Evolutionary conservation across 192 early-diverging fungal genomes (phyloP).

Genomic region (Coemansia asiatica): DNA sequence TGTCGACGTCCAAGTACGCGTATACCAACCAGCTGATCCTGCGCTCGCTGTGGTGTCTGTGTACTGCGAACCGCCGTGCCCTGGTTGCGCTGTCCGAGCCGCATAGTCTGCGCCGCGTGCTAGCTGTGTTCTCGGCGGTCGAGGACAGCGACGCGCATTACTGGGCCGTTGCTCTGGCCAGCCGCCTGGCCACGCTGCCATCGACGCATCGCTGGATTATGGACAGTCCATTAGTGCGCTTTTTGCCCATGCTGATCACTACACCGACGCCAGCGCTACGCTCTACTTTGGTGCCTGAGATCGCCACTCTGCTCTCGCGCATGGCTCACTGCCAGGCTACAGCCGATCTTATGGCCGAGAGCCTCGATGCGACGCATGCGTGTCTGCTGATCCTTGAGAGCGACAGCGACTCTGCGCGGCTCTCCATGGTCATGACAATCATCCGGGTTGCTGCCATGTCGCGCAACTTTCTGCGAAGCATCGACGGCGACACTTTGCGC

Average conservation of each 20-base stretch:
- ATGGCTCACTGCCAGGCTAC: conserved; percentile 32
- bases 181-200: conserved; percentile 19
- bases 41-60: conserved; percentile 49
- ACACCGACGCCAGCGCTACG: conserved; percentile 10
- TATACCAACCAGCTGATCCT: conserved; percentile 54
- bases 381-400: conserved; percentile 19
- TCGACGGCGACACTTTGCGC: conserved; percentile 2
- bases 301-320: conserved; percentile 34
- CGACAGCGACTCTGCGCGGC: conserved; percentile 24
- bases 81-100: conserved; percentile 28
- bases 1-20: conserved; percentile 37
- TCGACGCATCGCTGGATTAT: conserved; percentile 46
- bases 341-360: conserved; percentile 17
- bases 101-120: conserved; percentile 38
- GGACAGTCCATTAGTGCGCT: conserved; percentile 30
- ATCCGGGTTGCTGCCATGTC: conserved; percentile 38
- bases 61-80: conserved; percentile 12
- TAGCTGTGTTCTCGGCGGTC: conserved; percentile 24
- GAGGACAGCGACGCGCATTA: conserved; percentile 41
- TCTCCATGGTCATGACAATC: conserved; percentile 27
- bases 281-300: conserved; percentile 32
- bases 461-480: conserved; percentile 22
- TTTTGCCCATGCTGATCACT: conserved; percentile 14
- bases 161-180: conserved; percentile 40
- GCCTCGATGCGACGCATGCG: conserved; percentile 18